Conservation (phyloP, 1,284 basidiomycete genomes). For the Trichosporon sp. region DNA sequence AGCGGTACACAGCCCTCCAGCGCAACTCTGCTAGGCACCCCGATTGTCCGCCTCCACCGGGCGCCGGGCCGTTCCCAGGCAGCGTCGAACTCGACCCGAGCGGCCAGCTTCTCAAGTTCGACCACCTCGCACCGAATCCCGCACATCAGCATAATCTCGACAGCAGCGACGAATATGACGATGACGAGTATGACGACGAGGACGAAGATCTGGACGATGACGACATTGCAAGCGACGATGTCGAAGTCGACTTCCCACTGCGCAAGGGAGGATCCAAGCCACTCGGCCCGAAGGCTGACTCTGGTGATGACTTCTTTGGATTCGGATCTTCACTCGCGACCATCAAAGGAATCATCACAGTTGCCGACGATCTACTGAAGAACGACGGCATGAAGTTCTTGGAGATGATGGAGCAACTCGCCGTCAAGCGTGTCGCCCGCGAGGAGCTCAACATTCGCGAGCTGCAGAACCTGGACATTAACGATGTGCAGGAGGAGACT, state of each 20-base stretch:
- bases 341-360: constrained; percentile 94
- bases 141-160: constrained; percentile 54
- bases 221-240: constrained; percentile 67
- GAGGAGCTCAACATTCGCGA: constrained; percentile 74
- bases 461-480: constrained; percentile 60
- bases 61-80: constrained; percentile 96
- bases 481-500: constrained; percentile 58
- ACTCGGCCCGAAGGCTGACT: constrained; percentile 42
- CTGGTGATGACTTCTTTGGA: constrained; percentile 70
- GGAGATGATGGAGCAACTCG: constrained; percentile 99
- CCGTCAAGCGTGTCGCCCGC: constrained; percentile 87
- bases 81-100: constrained; percentile 93
- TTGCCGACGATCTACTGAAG: constrained; percentile 96
- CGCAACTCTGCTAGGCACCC: constrained; percentile 84
- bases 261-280: constrained; percentile 37
- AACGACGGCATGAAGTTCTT: constrained; percentile 98
- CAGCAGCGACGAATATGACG: constrained; percentile 52
- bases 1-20: constrained; percentile 97
- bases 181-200: constrained; percentile 51
- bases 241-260: constrained; percentile 59
- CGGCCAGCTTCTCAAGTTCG: constrained; percentile 73
- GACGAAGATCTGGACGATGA: constrained; percentile 63
- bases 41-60: constrained; percentile 83
- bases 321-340: constrained; percentile 78
- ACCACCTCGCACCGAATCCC: constrained; percentile 59